A percentile compares a stretch with the other conserved stretches of the same genome.
These are phyloP conservation scores for Toxoplasma gondii DNA, from an alignment of 169 alveolate species.

Conservation along the genomic window DNA sequence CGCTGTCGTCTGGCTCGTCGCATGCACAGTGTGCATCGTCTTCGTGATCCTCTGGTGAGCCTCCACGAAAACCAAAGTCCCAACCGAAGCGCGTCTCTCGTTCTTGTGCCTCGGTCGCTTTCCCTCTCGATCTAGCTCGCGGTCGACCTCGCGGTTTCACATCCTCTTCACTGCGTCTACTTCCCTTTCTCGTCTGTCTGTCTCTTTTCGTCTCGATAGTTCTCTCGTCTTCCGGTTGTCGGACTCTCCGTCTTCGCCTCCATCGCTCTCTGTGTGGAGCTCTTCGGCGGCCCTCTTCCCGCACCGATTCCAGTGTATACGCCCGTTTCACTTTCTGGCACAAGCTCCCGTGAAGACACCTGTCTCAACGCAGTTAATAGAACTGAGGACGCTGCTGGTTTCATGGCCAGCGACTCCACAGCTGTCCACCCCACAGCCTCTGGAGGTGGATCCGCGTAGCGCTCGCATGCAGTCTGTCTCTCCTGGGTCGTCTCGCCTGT, in stretches of 20 bases:
- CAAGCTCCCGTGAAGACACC: too few relatives aligned
- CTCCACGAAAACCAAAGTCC: not conserved
- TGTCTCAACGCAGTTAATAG: too few relatives aligned
- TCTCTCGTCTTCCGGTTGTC: not conserved
- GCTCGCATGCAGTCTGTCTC: too few relatives aligned
- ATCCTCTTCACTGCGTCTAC: not conserved
- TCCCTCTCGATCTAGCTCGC: not conserved
- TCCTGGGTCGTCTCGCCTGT: not conserved
- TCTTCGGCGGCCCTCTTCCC: too few relatives aligned
- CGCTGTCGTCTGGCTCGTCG: not conserved
- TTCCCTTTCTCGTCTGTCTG: not conserved
- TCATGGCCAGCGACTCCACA: too few relatives aligned
- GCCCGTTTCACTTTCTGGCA: too few relatives aligned
- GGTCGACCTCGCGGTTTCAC: not conserved
- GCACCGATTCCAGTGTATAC: too few relatives aligned
- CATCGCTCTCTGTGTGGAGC: too few relatives aligned
- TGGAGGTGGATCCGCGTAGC: too few relatives aligned
- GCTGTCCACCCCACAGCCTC: too few relatives aligned
- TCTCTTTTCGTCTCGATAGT: not conserved
- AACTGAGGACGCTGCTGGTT: too few relatives aligned
- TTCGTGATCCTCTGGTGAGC: constrained; percentile 29
- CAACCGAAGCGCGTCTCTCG: not conserved
- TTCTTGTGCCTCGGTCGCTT: not conserved
- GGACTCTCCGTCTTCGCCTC: too few relatives aligned
- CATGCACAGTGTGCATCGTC: not conserved